Base-by-base conservation (phyloP, 148 eudicot species). In the Pouteria glomerata region DNA sequence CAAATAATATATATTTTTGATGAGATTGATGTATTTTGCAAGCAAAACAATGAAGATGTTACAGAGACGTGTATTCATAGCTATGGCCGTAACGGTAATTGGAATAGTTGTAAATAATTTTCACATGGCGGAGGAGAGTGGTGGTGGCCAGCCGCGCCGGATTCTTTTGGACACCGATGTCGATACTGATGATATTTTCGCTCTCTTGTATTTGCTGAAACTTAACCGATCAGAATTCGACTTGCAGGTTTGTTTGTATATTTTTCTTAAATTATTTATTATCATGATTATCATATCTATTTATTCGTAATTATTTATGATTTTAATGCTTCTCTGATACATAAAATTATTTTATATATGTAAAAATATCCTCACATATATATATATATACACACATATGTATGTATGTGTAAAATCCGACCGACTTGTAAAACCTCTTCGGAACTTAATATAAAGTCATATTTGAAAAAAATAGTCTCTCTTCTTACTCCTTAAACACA, bases 91-190 rank as follows among this genome's bases (percentile, higher is more conserved):
- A n/a, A n/a, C n/a, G 39, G 24, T 73, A 0, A 34, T 73, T 8
- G 64, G 58, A 61, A 37, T 31, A 19, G 44, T 53, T 1, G 77
- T 59, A 26, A 50, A 47, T 12, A 48, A 31, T 55, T 42, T 71
- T 15, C 37, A 62, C 71, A 15, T 24, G 10, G 75, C n/a, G 1
- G 78, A 57, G 33, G 52, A 19, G 3, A 47, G 60, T 6, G 58
- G 57, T 19, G 58, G 59, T 4, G 44, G 7, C 10, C 69, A 3
- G 45, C 85, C 80, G 27, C 85, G 57, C 12, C 81, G 82, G 73
- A 87, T 87, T 70, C 73, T 87, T 12, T 31, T 84, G 63, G 91
- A 87, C 41, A 87, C 88, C 6, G 91, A 87, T 58, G 73, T 84
- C 2, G 88, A 87, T 50, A 82, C 86, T 0, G 91, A 87, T 42